Percentiles rank a stretch among this genome's conserved stretches.
phyloP scores from a whole-genome alignment of 768 basidiomycete species.

The Mycena belliarum region DNA sequence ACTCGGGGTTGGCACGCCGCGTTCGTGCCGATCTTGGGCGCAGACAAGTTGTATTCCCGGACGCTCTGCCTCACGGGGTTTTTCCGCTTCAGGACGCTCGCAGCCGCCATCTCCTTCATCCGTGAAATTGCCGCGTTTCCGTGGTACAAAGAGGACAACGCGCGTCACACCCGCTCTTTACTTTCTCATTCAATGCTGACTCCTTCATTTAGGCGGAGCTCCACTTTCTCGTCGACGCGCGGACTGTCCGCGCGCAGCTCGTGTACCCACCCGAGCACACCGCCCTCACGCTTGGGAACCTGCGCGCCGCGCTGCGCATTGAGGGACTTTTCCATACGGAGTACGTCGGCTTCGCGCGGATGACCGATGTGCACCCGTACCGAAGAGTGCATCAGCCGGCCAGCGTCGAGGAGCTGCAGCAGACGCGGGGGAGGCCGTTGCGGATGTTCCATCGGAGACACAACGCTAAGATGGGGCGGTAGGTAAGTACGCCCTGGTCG shows the following conservation, averaged over 20 bases:
- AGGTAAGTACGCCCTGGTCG: no score
- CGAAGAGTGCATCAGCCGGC: constrained; percentile 1
- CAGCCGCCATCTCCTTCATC: constrained; percentile 3
- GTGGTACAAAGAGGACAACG: constrained; percentile 13
- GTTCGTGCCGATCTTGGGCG: constrained; percentile 9
- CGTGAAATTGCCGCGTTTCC: constrained; percentile 5
- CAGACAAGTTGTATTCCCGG: constrained; percentile 2
- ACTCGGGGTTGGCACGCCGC: constrained; percentile 12
- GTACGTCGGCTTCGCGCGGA: not conserved
- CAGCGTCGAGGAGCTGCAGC: constrained; percentile 8
- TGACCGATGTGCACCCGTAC: constrained; percentile 16
- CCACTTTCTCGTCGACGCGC: constrained; percentile 14
- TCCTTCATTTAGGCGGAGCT: constrained; percentile 8
- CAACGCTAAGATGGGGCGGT: not conserved
- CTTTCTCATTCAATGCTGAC: not conserved
- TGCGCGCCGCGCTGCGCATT: constrained; percentile 8
- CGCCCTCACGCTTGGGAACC: constrained; percentile 7
- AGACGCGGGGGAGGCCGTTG: constrained; percentile 3
- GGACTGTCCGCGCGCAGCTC: constrained; percentile 15
- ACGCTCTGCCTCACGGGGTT: constrained; percentile 10
- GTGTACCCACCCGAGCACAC: constrained; percentile 8
- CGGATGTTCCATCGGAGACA: constrained; percentile 5
- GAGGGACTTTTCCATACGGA: constrained; percentile 10
- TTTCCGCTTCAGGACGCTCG: constrained; percentile 8
- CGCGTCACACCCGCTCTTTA: not conserved